A percentile compares a stretch with the other conserved stretches of the same genome.
Evolutionary conservation across 768 basidiomycete species (phyloP).

Genomic region (Boletus pseudopeckii): DNA sequence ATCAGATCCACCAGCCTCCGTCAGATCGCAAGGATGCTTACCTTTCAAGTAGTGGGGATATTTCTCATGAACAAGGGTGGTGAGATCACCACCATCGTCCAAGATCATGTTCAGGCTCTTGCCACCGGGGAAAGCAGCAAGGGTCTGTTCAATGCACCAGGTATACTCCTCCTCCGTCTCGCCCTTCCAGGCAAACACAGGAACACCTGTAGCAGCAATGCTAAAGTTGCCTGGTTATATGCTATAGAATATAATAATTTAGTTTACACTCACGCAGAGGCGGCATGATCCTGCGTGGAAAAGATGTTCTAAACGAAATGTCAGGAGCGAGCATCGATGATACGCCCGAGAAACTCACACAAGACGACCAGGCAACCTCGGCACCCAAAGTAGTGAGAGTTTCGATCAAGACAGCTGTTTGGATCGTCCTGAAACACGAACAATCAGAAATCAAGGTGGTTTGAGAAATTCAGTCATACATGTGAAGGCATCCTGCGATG

Average conservation of each 20-base stretch:
- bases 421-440: slow-evolving; percentile 77
- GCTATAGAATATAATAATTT: not conserved
- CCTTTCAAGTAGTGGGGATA: slow-evolving; percentile 86
- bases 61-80: slow-evolving; percentile 92
- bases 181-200: slow-evolving; percentile 99
- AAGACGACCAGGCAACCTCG: slow-evolving; percentile 98
- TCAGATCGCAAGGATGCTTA: slow-evolving; percentile 26
- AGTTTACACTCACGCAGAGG: slow-evolving; percentile 71
- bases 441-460: not conserved
- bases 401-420: slow-evolving; percentile 98
- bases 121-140: slow-evolving; percentile 81
- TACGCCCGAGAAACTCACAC: slow-evolving; percentile 49
- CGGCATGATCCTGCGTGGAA: slow-evolving; percentile 99
- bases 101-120: slow-evolving; percentile 96
- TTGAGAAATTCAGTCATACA: slow-evolving; percentile 49
- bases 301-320: slow-evolving; percentile 79
- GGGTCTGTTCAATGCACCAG: slow-evolving; percentile 98
- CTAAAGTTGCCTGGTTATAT: slow-evolving; percentile 35
- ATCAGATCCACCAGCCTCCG: not conserved
- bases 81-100: slow-evolving; percentile 98
- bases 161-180: slow-evolving; percentile 98
- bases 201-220: slow-evolving; percentile 96
- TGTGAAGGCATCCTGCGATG: slow-evolving; percentile 97
- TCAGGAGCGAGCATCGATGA: not conserved
- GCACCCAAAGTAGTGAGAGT: slow-evolving; percentile 94